Evolutionary conservation across 257 asterid species (phyloP).

Genomic region (Leonotis leonurus): DNA sequence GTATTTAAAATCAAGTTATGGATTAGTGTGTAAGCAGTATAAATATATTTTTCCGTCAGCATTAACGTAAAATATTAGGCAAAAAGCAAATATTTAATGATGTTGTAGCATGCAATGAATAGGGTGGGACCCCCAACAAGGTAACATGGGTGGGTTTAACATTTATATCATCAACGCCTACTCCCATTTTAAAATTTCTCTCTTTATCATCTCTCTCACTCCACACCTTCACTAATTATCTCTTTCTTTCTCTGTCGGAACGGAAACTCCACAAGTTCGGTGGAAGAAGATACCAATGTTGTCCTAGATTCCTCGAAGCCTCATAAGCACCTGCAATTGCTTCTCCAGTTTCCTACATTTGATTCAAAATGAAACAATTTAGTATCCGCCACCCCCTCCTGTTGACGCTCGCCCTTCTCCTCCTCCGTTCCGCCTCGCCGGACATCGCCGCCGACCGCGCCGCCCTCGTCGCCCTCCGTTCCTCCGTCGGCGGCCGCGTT

Average conservation of each 20-base stretch:
- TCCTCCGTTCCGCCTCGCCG: slow-evolving; percentile 23
- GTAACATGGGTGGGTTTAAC: slow-evolving; percentile 23
- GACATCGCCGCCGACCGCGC: slow-evolving; percentile 79
- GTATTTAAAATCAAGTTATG: neutral
- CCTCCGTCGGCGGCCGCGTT: slow-evolving; percentile 76
- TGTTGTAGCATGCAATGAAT: neutral
- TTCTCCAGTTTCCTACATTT: slow-evolving; percentile 2
- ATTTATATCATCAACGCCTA: slow-evolving; percentile 7
- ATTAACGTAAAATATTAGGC: neutral
- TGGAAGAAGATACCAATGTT: neutral
- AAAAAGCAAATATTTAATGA: neutral
- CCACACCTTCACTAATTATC: neutral
- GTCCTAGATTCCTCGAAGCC: slow-evolving; percentile 9
- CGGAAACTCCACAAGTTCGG: slow-evolving; percentile 2
- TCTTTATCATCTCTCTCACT: slow-evolving; percentile 8
- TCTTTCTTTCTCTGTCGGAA: neutral
- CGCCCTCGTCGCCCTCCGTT: slow-evolving; percentile 61
- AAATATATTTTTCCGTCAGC: neutral
- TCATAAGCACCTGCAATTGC: neutral
- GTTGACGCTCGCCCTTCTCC: slow-evolving; percentile 14
- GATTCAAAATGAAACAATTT: slow-evolving; percentile 19
- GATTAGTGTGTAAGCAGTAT: too few species aligned
- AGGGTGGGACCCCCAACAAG: slow-evolving; percentile 4
- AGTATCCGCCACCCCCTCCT: slow-evolving; percentile 20
- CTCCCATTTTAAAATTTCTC: neutral